Percentiles rank a stretch among this genome's conserved stretches.
Conservation (phyloP, 169 alveolate genomes). For the Miamiensis avidus region DNA sequence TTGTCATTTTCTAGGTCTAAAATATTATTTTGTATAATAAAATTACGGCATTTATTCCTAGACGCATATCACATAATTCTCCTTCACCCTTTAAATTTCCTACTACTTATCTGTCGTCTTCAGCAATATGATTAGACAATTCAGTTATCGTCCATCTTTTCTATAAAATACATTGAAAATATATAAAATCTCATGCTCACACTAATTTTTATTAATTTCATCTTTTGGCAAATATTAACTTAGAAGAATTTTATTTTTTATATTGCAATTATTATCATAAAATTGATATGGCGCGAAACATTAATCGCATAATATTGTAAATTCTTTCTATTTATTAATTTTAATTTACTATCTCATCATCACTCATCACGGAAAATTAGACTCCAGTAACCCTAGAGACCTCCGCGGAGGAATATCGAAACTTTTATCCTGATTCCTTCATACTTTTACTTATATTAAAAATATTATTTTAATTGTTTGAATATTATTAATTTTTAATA, state of each 20-base stretch:
- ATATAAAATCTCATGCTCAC: too few relatives aligned
- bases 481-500: too few relatives aligned
- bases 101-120: neutral
- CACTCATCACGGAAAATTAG: conserved; percentile 37
- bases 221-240: too few relatives aligned
- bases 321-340: neutral
- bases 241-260: too few relatives aligned
- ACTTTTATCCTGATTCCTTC: conserved; percentile 42
- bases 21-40: too few relatives aligned
- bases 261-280: too few relatives aligned
- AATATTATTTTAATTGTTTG: too few relatives aligned
- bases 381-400: conserved; percentile 49
- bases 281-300: too few relatives aligned
- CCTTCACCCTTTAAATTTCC: neutral
- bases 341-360: conserved; percentile 19
- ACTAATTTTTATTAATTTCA: too few relatives aligned
- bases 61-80: neutral
- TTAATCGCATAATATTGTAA: too few relatives aligned
- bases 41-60: neutral
- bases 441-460: too few relatives aligned
- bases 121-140: neutral
- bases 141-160: conserved; percentile 18
- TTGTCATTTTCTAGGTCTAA: conserved; percentile 27
- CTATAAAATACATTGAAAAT: neutral
- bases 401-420: conserved; percentile 50